Evolutionary conservation across 2,329 filamentous ascomycete genomes (phyloP).

Genomic region (Paraphaeosphaeria sporulosa): DNA sequence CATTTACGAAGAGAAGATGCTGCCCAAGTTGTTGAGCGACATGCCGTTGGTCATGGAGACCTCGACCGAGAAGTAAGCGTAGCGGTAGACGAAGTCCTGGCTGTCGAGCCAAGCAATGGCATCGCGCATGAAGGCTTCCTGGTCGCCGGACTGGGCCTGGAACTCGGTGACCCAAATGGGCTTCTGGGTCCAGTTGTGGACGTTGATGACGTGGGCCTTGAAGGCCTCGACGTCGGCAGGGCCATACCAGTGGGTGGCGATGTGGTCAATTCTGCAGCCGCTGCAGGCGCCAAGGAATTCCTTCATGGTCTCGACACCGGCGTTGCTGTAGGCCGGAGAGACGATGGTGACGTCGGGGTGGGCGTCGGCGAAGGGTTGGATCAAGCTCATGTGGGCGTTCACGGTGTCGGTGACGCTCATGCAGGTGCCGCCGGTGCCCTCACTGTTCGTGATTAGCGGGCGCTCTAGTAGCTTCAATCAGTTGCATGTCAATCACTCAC

Average conservation of each 20-base stretch:
- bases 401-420: constrained; percentile 34
- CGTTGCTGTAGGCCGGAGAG: constrained; percentile 47
- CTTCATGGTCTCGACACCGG: constrained; percentile 25
- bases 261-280: constrained; percentile 45
- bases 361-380: constrained; percentile 35
- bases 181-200: constrained; percentile 36
- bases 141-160: constrained; percentile 32
- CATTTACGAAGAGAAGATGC: constrained; percentile 6
- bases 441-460: constrained; percentile 19
- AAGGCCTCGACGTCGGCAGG: constrained; percentile 41
- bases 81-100: constrained; percentile 41
- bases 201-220: constrained; percentile 48
- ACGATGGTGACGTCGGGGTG: constrained; percentile 40
- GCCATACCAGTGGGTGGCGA: constrained; percentile 49
- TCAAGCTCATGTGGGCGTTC: constrained; percentile 31
- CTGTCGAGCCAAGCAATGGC: constrained; percentile 47
- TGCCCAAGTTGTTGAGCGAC: constrained; percentile 30
- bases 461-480: background rate
- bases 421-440: constrained; percentile 33
- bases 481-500: constrained; percentile 25
- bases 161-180: constrained; percentile 50
- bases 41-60: constrained; percentile 28
- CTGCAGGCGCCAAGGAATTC: constrained; percentile 38
- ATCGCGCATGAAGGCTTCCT: constrained; percentile 37
- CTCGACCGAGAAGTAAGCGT: constrained; percentile 43